phyloP scores from a whole-genome alignment of 345 rosid genomes.

The Isatis tinctoria region DNA sequence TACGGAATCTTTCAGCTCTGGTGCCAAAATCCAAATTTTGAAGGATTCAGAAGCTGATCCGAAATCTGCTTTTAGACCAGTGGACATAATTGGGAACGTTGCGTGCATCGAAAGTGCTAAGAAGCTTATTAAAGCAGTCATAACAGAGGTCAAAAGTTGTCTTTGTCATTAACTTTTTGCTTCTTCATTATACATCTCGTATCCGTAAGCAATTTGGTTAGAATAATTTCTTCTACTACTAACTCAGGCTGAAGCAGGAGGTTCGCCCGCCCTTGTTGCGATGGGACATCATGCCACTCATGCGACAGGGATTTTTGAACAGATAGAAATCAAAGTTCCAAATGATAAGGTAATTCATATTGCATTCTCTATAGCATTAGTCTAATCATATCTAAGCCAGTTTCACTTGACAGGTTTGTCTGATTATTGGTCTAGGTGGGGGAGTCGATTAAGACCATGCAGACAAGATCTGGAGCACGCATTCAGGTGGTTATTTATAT shows the following conservation, averaged over 20 bases:
- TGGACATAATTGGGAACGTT: constrained; percentile 70
- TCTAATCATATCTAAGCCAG: neutral
- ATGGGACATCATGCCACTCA: constrained; percentile 15
- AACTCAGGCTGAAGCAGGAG: constrained; percentile 86
- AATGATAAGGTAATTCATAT: constrained; percentile 64
- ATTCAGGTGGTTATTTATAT: constrained; percentile 77
- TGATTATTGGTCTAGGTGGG: constrained; percentile 92
- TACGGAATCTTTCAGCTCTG: constrained; percentile 66
- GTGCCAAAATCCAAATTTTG: constrained; percentile 86
- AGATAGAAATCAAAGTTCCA: constrained; percentile 80
- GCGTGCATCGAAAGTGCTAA: constrained; percentile 64
- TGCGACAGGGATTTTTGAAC: constrained; percentile 42
- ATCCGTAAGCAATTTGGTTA: no score
- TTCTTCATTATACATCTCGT: neutral
- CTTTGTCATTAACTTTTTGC: neutral
- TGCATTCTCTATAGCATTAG: neutral
- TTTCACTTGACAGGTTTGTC: constrained; percentile 53
- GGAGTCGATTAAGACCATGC: constrained; percentile 82
- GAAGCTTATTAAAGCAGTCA: constrained; percentile 71
- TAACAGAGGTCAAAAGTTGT: constrained; percentile 62
- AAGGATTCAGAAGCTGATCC: constrained; percentile 87
- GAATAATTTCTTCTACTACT: neutral
- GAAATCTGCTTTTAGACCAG: constrained; percentile 61
- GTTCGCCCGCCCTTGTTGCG: constrained; percentile 79
- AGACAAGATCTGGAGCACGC: constrained; percentile 83